Base-by-base conservation (phyloP, 1,139 yeast species). In the Suhomyces bribrorum region DNA sequence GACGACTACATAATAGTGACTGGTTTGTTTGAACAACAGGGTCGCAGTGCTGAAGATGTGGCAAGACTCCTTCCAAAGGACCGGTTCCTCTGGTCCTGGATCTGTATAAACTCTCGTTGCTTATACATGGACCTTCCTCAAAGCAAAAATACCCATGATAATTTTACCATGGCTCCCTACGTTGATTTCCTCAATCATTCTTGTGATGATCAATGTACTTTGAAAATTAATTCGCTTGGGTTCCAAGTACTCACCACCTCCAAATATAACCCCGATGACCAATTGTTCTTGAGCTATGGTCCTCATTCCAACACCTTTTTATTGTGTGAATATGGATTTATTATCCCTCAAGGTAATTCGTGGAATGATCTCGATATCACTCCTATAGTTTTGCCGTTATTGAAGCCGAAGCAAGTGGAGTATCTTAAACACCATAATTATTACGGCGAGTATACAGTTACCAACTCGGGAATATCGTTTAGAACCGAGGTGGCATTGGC, bases 51-150 rank as follows among this genome's bases (percentile, higher is more conserved):
- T 5, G 26, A 27, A 9, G 28, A 31, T 13, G 15, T 29, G 5
- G n/a, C 13, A 3, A 15, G 32, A 17, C 26, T 24, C 9, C 30
- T 58, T 2, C 44, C 42, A 8, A 28, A 48, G 7, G 50, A 51
- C 1, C 52, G 52, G 11, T 83, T 74, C 48, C 54, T 81, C 14
- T 79, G 88, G 77, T 78, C 86, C 0, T 90, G 96, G 95, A 69
- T 86, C 50, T 82, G 92, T 54, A 86, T 90, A 36, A 92, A 92
- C 57, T 85, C 97, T 1, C 83, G 98, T 62, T 90, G 97, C 56
- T 66, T 92, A 9, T 90, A 87, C 57, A 83, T 85, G 83, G 73
- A 76, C 5, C 62, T 87, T 2, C 81, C 86, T 0, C 71, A 73
- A 35, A 71, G 76, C 32, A 63, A 67, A 51, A 56, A 61, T 54